Conservation (phyloP, 371 early-diverging fungal genomes). For the Rhizopus stolonifer region DNA sequence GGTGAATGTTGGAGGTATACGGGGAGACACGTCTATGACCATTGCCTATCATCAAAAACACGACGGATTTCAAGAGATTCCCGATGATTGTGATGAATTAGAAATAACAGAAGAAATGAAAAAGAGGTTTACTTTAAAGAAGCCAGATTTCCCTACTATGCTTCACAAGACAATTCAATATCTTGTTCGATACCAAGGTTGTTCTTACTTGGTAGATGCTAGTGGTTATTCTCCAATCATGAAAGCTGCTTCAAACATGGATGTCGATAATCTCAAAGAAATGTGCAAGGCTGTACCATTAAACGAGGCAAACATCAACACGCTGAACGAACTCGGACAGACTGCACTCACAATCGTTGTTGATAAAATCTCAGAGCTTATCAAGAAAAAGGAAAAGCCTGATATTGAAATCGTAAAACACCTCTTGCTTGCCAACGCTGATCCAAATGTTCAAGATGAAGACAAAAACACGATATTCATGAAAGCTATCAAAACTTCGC, state of each 20-base stretch:
- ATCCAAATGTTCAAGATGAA: constrained; percentile 24
- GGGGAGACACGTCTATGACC: constrained; percentile 21
- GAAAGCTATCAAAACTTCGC: constrained; percentile 18
- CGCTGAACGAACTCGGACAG: constrained; percentile 8
- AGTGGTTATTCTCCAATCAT: constrained; percentile 27
- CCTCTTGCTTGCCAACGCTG: constrained; percentile 21
- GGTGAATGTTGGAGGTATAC: constrained; percentile 10
- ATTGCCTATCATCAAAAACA: constrained; percentile 25
- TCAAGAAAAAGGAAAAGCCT: background rate
- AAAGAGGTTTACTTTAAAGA: constrained; percentile 23
- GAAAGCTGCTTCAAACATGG: constrained; percentile 14
- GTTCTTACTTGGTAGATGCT: constrained; percentile 32
- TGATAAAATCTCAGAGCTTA: constrained; percentile 6
- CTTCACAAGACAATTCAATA: constrained; percentile 18
- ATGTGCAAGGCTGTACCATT: constrained; percentile 10
- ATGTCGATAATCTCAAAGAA: constrained; percentile 1
- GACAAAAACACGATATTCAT: constrained; percentile 33
- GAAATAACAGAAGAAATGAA: constrained; percentile 22
- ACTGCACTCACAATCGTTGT: constrained; percentile 37
- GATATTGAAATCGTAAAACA: constrained; percentile 3
- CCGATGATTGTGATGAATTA: background rate
- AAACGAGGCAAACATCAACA: constrained; percentile 19
- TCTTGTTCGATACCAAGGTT: constrained; percentile 32
- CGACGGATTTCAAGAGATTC: constrained; percentile 14
- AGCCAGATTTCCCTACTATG: constrained; percentile 27